Percentiles rank a stretch among this genome's conserved stretches.
These are phyloP conservation scores for Friedmanniomyces simplex DNA, from an alignment of 495 filamentous ascomycete genomes.

Conservation along the genomic window DNA sequence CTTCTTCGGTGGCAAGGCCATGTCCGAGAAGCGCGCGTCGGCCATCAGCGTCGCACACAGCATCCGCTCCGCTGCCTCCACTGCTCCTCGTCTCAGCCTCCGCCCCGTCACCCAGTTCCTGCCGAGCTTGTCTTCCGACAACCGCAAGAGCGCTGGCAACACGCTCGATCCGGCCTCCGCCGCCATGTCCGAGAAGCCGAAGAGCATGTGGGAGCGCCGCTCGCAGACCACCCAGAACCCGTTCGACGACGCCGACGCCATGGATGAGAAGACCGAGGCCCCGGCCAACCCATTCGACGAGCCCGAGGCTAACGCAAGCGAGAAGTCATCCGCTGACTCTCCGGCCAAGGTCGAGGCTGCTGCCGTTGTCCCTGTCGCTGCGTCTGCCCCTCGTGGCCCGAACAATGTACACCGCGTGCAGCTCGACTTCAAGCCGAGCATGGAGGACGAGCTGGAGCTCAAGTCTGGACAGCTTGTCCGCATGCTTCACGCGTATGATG, in stretches of 20 bases:
- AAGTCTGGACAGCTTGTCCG: constrained; percentile 70
- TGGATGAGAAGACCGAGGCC: constrained; percentile 10
- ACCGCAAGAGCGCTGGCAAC: constrained; percentile 34
- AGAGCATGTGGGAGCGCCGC: constrained; percentile 36
- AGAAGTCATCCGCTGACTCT: constrained; percentile 39
- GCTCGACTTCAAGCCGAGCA: constrained; percentile 85
- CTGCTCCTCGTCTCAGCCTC: constrained; percentile 67
- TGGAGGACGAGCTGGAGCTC: constrained; percentile 83
- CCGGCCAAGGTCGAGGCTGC: constrained; percentile 38
- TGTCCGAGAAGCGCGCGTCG: constrained; percentile 18
- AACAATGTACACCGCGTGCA: constrained; percentile 69
- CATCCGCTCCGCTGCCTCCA: constrained; percentile 38
- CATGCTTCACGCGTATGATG: constrained; percentile 91
- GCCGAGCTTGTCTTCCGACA: constrained; percentile 42
- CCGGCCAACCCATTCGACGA: constrained; percentile 20
- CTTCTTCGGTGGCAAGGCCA: constrained; percentile 21
- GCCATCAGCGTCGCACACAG: constrained; percentile 27
- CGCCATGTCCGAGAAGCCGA: constrained; percentile 24
- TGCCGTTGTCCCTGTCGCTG: constrained; percentile 35
- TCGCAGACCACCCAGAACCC: constrained; percentile 34
- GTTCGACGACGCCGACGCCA: constrained; percentile 26
- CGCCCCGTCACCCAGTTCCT: constrained; percentile 82
- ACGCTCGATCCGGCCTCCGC: constrained; percentile 3
- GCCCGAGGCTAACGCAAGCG: constrained; percentile 9
- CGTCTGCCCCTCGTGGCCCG: constrained; percentile 20